phyloP scores from a whole-genome alignment of 2,329 filamentous ascomycete species.

The Cordyceps sp. region DNA sequence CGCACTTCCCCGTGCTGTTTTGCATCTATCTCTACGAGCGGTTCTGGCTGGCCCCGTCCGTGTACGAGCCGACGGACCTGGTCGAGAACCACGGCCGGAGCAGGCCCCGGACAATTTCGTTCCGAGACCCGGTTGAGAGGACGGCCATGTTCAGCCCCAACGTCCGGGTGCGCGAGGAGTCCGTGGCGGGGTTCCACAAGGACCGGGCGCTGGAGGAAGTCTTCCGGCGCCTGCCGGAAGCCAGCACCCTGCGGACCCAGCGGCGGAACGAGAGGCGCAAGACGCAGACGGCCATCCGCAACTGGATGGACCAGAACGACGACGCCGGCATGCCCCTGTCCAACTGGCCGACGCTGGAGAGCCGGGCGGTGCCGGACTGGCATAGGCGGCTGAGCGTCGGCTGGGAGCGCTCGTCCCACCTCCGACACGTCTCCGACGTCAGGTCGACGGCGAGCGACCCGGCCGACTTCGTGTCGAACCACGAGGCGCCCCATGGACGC shows the following conservation, averaged over 20 bases:
- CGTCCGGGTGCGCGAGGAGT: slow-evolving; percentile 63
- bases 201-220: slow-evolving; percentile 84
- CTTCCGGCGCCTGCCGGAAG: slow-evolving; percentile 58
- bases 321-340: slow-evolving; percentile 27
- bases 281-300: slow-evolving; percentile 66
- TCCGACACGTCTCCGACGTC: slow-evolving; percentile 35
- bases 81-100: slow-evolving; percentile 51
- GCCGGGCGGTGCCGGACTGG: slow-evolving; percentile 26
- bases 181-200: slow-evolving; percentile 75
- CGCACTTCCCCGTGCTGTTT: slow-evolving; percentile 77
- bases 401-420: slow-evolving; percentile 28
- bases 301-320: slow-evolving; percentile 72
- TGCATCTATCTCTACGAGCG: slow-evolving; percentile 79
- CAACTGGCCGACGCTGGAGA: slow-evolving; percentile 33
- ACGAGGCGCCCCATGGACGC: slow-evolving; percentile 16
- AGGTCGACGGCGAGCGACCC: slow-evolving; percentile 47
- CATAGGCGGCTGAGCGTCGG: slow-evolving; percentile 35
- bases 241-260: slow-evolving; percentile 41
- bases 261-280: slow-evolving; percentile 50
- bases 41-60: slow-evolving; percentile 53
- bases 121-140: slow-evolving; percentile 36
- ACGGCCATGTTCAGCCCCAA: slow-evolving; percentile 58
- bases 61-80: slow-evolving; percentile 72
- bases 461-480: slow-evolving; percentile 42
- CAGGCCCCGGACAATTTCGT: slow-evolving; percentile 33